Base-by-base conservation (phyloP, 2,329 filamentous ascomycete genomes). In the Escovopsis sp. region DNA sequence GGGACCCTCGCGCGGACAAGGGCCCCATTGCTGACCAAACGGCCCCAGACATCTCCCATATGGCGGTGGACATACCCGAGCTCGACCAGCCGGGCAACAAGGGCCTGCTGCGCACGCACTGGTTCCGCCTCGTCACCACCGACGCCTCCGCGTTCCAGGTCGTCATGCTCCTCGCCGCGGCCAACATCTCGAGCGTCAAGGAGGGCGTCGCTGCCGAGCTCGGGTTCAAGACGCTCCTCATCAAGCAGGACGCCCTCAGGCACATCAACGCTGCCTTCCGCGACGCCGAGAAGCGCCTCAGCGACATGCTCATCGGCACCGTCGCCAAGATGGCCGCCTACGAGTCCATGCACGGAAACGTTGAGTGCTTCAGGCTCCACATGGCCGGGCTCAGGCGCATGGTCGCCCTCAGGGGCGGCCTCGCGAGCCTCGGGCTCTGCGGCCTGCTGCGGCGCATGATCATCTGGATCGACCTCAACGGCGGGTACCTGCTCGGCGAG, bases 321-420 rank as follows among this genome's bases (percentile, higher is more conserved):
- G 66, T 70, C 4, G 66, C 65, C 32, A 67, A 69, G 47, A 68
- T 73, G 67, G 69, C 68, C 9, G 65, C 63, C 46, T 72, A 68
- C 50, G 69, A 73, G 49, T 67, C 67, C n/a, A 64, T 70, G 46
- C 69, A 65, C 47, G 68, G 68, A 19, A 58, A 61, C 18, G 49
- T 58, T 18, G 51, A 57, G 4, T 58, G 60, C 12, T 72, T 66
- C 45, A 53, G 59, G 40, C 61, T 63, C 4, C 69, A 73, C 55
- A 72, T 72, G 68, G 54, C 55, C 1, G 68, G 63, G 4, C 54
- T 72, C 26, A 47, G 51, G 33, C 55, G 59, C 15, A 65, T 69
- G 54, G 55, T 73, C 10, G 55, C 54, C 15, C 46, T 68, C 36
- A 60, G 68, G 15, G 68, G 68, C 4, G 69, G 69, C 3, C 49